These are phyloP conservation scores for Calonectria pseudoturangicola DNA, from an alignment of 2,329 filamentous ascomycete species.

Conservation along the genomic window DNA sequence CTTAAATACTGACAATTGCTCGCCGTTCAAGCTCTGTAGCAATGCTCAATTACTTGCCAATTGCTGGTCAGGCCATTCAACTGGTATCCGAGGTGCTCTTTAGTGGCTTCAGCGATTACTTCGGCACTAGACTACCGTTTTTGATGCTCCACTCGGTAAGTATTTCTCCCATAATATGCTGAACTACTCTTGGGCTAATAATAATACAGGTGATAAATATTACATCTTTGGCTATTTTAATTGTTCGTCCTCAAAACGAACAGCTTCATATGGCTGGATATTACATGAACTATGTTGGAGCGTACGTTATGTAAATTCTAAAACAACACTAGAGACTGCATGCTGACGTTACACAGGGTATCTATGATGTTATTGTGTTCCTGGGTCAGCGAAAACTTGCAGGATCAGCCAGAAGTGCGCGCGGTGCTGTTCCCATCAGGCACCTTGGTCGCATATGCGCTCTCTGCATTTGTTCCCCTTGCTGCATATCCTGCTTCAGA, in stretches of 20 bases:
- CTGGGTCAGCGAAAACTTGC: conserved; percentile 24
- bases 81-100: conserved; percentile 32
- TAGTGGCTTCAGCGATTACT: conserved; percentile 36
- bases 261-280: conserved; percentile 36
- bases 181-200: neutral
- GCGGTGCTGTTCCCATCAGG: conserved; percentile 14
- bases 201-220: conserved; percentile 32
- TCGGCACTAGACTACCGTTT: conserved; percentile 33
- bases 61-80: conserved; percentile 34
- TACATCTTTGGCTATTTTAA: conserved; percentile 34
- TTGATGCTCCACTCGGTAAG: conserved; percentile 31
- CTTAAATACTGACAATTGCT: neutral
- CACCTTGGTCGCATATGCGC: conserved; percentile 14
- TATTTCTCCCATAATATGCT: neutral
- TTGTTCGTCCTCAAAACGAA: conserved; percentile 37
- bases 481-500: conserved; percentile 21
- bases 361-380: conserved; percentile 28
- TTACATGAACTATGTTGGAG: conserved; percentile 41
- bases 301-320: conserved; percentile 1
- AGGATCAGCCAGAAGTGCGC: conserved; percentile 18
- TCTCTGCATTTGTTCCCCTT: conserved; percentile 19
- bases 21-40: conserved; percentile 29
- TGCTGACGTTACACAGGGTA: neutral
- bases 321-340: neutral
- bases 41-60: conserved; percentile 40